Evolutionary conservation across 1,284 basidiomycete genomes (phyloP).

Genomic region (Heterobasidion occidentale): DNA sequence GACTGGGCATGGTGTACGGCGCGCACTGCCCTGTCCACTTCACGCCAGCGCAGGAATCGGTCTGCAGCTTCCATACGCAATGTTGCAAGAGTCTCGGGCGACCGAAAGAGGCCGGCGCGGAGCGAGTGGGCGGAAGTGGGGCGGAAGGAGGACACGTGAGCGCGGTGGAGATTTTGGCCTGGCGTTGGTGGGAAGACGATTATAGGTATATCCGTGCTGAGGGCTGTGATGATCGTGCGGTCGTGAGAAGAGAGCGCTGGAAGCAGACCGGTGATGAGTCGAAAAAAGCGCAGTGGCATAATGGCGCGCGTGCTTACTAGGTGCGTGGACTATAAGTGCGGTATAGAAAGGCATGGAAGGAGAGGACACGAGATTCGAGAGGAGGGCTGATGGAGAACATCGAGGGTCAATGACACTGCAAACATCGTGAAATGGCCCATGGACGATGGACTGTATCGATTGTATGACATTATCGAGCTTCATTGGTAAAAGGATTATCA

Average conservation of each 20-base stretch:
- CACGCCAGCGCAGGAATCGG: conserved; percentile 64
- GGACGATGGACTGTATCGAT: conserved; percentile 37
- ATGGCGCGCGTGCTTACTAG: neutral
- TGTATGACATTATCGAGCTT: conserved; percentile 7
- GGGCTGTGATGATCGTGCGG: conserved; percentile 36
- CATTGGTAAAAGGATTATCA: neutral
- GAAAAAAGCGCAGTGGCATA: neutral
- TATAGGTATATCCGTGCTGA: conserved; percentile 50
- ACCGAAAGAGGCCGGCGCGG: conserved; percentile 51
- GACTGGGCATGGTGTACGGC: conserved; percentile 14
- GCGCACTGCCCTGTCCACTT: conserved; percentile 47
- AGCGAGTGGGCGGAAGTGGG: conserved; percentile 42
- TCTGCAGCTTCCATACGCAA: conserved; percentile 58
- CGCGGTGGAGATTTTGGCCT: conserved; percentile 21
- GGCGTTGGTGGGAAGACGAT: conserved; percentile 36
- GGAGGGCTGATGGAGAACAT: conserved; percentile 36
- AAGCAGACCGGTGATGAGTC: conserved; percentile 16
- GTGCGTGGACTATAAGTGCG: conserved; percentile 45
- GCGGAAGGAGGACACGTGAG: conserved; percentile 41
- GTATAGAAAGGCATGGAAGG: conserved; percentile 38
- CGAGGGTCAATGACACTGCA: conserved; percentile 41
- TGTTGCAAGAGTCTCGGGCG: conserved; percentile 45
- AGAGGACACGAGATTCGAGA: conserved; percentile 46
- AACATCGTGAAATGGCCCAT: conserved; percentile 47
- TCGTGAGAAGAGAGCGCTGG: conserved; percentile 25